These are phyloP conservation scores for Hibiscus syriacus DNA, from an alignment of 345 rosid genomes.

Conservation along the genomic window DNA sequence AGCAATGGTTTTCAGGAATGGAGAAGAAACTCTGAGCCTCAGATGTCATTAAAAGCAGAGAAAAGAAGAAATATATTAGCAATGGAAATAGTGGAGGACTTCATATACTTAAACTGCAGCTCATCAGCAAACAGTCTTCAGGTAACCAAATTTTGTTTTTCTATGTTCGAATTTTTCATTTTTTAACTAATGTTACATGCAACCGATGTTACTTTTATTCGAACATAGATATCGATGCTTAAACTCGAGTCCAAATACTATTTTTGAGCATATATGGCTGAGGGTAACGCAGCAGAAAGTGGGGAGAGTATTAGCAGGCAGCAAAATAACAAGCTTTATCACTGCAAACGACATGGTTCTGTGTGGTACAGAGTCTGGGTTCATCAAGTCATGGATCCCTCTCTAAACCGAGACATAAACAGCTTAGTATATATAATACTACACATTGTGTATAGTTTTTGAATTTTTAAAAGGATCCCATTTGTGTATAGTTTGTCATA, in stretches of 20 bases:
- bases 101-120: constrained; percentile 67
- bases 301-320: constrained; percentile 82
- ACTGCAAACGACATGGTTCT: constrained; percentile 65
- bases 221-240: background rate
- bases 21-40: constrained; percentile 57
- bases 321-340: constrained; percentile 81
- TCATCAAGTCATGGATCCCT: constrained; percentile 40
- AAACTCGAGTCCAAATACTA: background rate
- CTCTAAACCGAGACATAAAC: background rate
- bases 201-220: background rate
- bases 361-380: constrained; percentile 84
- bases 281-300: constrained; percentile 75
- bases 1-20: constrained; percentile 34
- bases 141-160: background rate
- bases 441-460: too few relatives aligned
- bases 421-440: too few relatives aligned
- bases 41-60: constrained; percentile 42
- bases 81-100: constrained; percentile 82
- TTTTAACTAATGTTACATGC: too few relatives aligned
- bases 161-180: too few relatives aligned
- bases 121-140: constrained; percentile 42
- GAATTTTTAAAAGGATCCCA: too few relatives aligned
- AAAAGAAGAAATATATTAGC: constrained; percentile 46
- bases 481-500: too few relatives aligned
- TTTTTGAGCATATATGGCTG: constrained; percentile 56